These are phyloP conservation scores for Iris macrosiphon DNA, from an alignment of 106 monocot species.

Conservation along the genomic window DNA sequence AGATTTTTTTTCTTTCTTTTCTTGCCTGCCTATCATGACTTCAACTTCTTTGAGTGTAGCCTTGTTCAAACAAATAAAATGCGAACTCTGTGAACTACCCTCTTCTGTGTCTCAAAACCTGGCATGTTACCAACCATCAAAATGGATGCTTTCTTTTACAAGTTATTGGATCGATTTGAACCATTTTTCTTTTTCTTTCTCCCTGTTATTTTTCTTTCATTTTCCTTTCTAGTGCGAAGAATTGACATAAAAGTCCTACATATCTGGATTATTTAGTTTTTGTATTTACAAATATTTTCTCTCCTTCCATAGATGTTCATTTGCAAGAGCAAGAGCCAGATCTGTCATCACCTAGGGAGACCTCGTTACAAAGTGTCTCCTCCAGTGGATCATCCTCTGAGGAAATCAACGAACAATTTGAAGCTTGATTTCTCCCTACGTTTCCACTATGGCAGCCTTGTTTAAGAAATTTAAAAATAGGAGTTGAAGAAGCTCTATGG, in stretches of 20 bases:
- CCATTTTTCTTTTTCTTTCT: no score
- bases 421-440: not conserved
- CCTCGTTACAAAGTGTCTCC: constrained; percentile 46
- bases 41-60: no score
- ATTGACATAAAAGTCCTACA: not conserved
- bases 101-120: no score
- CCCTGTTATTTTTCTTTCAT: not conserved
- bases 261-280: not conserved
- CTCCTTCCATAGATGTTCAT: constrained; percentile 10
- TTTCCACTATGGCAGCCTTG: not conserved
- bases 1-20: no score
- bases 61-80: no score
- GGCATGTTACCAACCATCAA: no score
- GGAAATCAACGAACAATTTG: constrained; percentile 49
- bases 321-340: constrained; percentile 33
- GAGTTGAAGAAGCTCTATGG: no score
- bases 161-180: no score
- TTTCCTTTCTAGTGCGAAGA: not conserved
- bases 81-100: no score
- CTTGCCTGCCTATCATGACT: no score
- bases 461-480: not conserved
- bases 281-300: not conserved
- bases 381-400: constrained; percentile 65
- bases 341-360: constrained; percentile 50
- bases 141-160: no score